Base-by-base conservation (phyloP, 129 eudicot species). In the Chrysanthemum seticuspe region DNA sequence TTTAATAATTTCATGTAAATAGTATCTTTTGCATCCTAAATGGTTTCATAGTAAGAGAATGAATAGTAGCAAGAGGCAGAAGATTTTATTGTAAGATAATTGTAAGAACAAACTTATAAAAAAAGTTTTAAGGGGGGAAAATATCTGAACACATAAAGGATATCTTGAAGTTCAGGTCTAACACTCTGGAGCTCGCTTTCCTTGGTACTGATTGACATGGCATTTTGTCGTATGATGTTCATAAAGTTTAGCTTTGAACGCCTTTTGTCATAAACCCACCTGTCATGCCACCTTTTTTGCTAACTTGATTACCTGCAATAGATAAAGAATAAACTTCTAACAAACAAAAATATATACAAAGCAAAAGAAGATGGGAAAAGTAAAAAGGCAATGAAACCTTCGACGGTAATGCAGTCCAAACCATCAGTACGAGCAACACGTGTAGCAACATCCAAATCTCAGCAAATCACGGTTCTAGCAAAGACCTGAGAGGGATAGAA, bases 271-370 rank as follows among this genome's bases (percentile, higher is more conserved):
- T 95, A 78, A 90, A 95, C 58, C 99, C 99, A 27, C 99, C 99
- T 47, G 97, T 95, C 99, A 95, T 95, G 40, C 97, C 99, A 90
- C 99, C 99, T 80, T 90, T 95, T 84, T 95, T 95, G 89, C 95
- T 95, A 68, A 95, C 99, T 83, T 95, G 99, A 64, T 95, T 97
- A 71, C 99, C 99, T 95, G 81, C 31, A 70, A 74, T 52, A 54
- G 53, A 69, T 72, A 18, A 67, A 74, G 31, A 18, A 61, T 64
- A 44, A 76, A 69, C 54, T 62, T 45, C 27, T 47, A 15, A 23
- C 51, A 49, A 60, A 56, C 61, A 65, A 52, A 56, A 16, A 14
- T 47, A 67, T 19, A 16, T 11, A 11, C 6, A 27, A 29, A 21
- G 52, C 48, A 29, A 53, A 34, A 55, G 74, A 16, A 27, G n/a